phyloP scores from a whole-genome alignment of 179 eudicot genomes.

The Vitellaria paradoxa region DNA sequence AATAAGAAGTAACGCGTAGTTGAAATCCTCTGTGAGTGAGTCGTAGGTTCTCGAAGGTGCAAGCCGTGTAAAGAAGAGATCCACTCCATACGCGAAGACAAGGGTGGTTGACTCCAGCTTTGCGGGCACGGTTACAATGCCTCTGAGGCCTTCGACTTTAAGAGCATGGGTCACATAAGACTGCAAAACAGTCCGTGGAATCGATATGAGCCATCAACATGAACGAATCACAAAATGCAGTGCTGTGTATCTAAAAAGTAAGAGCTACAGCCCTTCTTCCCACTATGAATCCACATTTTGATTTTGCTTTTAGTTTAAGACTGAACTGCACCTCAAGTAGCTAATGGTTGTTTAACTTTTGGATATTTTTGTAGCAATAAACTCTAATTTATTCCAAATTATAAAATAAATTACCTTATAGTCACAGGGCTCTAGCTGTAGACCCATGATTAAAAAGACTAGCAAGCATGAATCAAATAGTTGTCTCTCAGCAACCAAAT shows the following conservation, averaged over 20 bases:
- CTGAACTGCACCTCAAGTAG: no score
- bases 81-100: constrained; percentile 79
- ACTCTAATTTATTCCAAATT: no score
- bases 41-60: constrained; percentile 96
- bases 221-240: neutral
- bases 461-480: neutral
- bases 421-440: neutral
- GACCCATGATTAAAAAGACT: neutral
- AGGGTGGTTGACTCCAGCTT: constrained; percentile 96
- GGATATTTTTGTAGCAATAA: no score
- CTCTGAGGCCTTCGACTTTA: constrained; percentile 94
- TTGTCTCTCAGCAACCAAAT: neutral
- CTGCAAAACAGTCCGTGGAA: constrained; percentile 35
- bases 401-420: no score
- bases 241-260: neutral
- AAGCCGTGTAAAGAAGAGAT: constrained; percentile 78
- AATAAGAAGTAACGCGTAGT: constrained; percentile 82
- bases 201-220: neutral
- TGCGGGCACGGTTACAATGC: constrained; percentile 74
- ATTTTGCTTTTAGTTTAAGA: neutral
- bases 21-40: constrained; percentile 96
- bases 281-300: neutral
- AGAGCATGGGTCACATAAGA: constrained; percentile 84
- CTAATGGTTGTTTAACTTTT: no score
- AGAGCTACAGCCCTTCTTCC: neutral